Evolutionary conservation across 2,329 filamentous ascomycete genomes (phyloP), one percentile per base, ranked within the genome.

Genomic region (Colletotrichum eremochloae): DNA sequence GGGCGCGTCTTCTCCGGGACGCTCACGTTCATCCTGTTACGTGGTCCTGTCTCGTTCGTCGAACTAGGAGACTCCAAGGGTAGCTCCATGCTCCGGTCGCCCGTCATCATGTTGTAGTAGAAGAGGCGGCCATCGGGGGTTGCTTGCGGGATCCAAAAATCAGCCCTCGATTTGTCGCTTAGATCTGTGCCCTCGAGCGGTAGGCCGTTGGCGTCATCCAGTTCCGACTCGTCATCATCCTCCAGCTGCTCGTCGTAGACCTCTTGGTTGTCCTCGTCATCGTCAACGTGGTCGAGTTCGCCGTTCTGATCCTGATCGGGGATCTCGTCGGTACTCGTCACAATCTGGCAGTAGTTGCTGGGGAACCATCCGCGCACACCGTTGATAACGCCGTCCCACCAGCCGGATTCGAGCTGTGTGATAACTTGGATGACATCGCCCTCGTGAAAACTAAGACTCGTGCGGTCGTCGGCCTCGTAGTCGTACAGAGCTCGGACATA

Each of bases 351-450:
- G 84, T 99, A 99, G 82, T 99, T 99, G 87, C 96, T 98, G 48
- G 96, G 96, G 82, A 99, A 99, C 96, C 96, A 99, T 81, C 96
- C 96, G 80, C 96, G 92, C 76, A 97, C 93, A 71, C 95, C 94
- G 79, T 98, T 96, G 81, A 99, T 97, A 68, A 99, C 94, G 61
- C 96, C 96, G 84, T 99, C 96, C 96, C 96, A 99, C 96, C 96
- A 99, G 68, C 96, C 96, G 79, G 95, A 98, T 82, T 99, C 96
- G 46, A 75, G 48, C 84, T 98, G 96, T 65, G 96, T 99, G 78
- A 99, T 96, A 77, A 99, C 96, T 84, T 98, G 96, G 78, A 99
- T 99, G 76, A 98, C 91, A 84, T 99, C 96, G 79, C 96, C 96
- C 82, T 97, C 93, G 78, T 94, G 94, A 83, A 99, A 99, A 84